phyloP scores from a whole-genome alignment of 768 basidiomycete genomes.

The Wakefieldia striispora region DNA sequence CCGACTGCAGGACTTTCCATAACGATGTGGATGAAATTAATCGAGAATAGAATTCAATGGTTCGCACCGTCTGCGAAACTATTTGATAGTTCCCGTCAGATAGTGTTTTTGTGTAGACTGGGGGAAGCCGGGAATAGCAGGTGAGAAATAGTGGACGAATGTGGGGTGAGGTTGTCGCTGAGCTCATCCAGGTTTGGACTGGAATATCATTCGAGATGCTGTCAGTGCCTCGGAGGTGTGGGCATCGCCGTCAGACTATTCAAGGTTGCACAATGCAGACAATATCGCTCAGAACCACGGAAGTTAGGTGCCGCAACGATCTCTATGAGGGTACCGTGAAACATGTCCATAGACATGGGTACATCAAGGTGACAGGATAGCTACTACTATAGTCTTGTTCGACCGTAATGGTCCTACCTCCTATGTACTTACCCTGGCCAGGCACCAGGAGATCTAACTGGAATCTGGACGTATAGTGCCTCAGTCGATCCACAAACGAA shows the following conservation, averaged over 20 bases:
- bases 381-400: conserved; percentile 14
- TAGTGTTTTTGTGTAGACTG: conserved; percentile 1
- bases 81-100: background rate
- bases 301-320: conserved; percentile 2
- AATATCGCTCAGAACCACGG: conserved; percentile 9
- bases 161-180: background rate
- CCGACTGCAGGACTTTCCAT: background rate
- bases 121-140: conserved; percentile 13
- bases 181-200: conserved; percentile 13
- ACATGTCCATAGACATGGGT: conserved; percentile 1
- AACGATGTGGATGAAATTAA: background rate
- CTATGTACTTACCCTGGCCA: background rate
- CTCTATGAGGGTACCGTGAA: background rate
- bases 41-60: conserved; percentile 16
- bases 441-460: conserved; percentile 16
- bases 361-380: conserved; percentile 16
- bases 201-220: conserved; percentile 11
- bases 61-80: background rate
- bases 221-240: conserved; percentile 13
- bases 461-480: conserved; percentile 15
- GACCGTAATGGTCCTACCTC: conserved; percentile 4
- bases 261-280: conserved; percentile 13
- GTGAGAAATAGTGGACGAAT: conserved; percentile 2
- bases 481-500: conserved; percentile 16
- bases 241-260: conserved; percentile 11